These are phyloP conservation scores for Zygoascus tannicola DNA, from an alignment of 805 yeast genomes.

Conservation along the genomic window DNA sequence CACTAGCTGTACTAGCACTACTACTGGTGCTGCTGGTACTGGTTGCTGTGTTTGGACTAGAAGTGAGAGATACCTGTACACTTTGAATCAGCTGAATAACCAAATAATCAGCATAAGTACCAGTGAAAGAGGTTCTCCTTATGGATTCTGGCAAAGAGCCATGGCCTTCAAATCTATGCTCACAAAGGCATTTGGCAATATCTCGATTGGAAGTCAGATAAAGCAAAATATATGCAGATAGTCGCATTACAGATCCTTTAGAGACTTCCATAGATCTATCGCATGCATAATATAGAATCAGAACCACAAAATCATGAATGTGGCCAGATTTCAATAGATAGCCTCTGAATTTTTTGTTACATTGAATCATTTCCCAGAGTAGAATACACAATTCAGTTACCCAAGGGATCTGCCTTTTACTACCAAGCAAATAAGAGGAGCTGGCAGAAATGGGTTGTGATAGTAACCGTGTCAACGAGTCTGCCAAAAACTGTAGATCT, in stretches of 20 bases:
- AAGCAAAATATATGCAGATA: slow-evolving; percentile 27
- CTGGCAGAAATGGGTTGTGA: slow-evolving; percentile 33
- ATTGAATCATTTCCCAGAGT: slow-evolving; percentile 68
- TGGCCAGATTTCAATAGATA: slow-evolving; percentile 35
- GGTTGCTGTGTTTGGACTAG: not conserved
- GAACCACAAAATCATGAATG: slow-evolving; percentile 45
- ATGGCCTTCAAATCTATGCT: slow-evolving; percentile 21
- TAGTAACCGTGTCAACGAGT: slow-evolving; percentile 23
- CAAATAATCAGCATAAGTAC: slow-evolving; percentile 26
- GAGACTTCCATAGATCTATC: slow-evolving; percentile 32
- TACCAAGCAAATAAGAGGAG: slow-evolving; percentile 24
- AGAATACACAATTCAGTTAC: slow-evolving; percentile 50
- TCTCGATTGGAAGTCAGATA: slow-evolving; percentile 22
- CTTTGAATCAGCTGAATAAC: slow-evolving; percentile 16
- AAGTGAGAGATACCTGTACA: slow-evolving; percentile 2
- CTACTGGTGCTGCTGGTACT: not conserved
- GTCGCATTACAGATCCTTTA: slow-evolving; percentile 17
- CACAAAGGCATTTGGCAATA: slow-evolving; percentile 18
- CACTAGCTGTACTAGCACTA: not conserved
- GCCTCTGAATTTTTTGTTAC: slow-evolving; percentile 41
- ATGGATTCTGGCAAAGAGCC: slow-evolving; percentile 19
- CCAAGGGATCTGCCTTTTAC: slow-evolving; percentile 31
- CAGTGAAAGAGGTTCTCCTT: slow-evolving; percentile 19
- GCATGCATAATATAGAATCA: slow-evolving; percentile 48
- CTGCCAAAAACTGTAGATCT: slow-evolving; percentile 29